These are phyloP conservation scores for Mycena latifolia DNA, from an alignment of 768 basidiomycete species.

Conservation along the genomic window DNA sequence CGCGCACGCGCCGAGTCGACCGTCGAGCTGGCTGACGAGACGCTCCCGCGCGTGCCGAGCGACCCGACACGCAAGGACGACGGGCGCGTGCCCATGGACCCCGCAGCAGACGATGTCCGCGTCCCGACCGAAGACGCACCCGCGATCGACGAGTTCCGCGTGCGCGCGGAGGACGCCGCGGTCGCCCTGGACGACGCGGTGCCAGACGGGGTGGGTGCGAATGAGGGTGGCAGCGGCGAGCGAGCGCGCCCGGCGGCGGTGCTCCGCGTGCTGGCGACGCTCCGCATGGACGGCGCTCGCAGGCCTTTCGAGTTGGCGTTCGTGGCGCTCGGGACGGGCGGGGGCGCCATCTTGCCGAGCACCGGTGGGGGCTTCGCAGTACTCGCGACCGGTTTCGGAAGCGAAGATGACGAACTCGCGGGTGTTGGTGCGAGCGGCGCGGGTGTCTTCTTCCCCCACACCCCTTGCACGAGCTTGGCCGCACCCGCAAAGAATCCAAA, in stretches of 20 bases:
- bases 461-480: conserved; percentile 77
- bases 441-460: conserved; percentile 68
- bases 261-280: conserved; percentile 33
- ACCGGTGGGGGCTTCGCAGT: conserved; percentile 20
- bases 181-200: conserved; percentile 40
- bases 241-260: conserved; percentile 31
- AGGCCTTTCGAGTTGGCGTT: conserved; percentile 24
- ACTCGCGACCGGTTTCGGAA: conserved; percentile 30
- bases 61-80: conserved; percentile 53
- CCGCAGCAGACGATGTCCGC: conserved; percentile 40
- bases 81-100: conserved; percentile 39
- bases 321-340: conserved; percentile 17
- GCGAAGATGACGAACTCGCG: conserved; percentile 29
- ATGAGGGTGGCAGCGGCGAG: conserved; percentile 32
- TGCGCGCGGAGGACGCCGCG: conserved; percentile 29
- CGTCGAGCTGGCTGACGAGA: conserved; percentile 24
- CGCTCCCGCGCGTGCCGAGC: conserved; percentile 40
- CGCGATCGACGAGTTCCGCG: conserved; percentile 40
- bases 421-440: conserved; percentile 41
- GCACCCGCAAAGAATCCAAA: conserved; percentile 82
- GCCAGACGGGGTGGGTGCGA: conserved; percentile 24
- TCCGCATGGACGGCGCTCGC: conserved; percentile 30
- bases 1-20: conserved; percentile 32
- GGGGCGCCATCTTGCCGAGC: conserved; percentile 25
- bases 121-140: conserved; percentile 60